Conservation (phyloP, 768 basidiomycete genomes). For the Lentinula sp. region DNA sequence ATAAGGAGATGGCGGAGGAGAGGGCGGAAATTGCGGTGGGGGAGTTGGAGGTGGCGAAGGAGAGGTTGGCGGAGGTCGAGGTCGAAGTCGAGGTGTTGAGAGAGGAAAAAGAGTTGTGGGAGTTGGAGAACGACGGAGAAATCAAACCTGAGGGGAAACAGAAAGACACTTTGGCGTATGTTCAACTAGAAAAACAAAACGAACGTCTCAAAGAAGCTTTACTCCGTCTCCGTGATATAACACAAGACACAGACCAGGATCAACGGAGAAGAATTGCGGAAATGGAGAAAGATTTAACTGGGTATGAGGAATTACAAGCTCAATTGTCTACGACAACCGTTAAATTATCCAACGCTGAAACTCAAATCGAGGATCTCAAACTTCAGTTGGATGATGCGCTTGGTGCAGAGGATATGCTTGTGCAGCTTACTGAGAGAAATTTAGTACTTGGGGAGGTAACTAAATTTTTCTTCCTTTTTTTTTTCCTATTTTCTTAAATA, state of each 20-base stretch:
- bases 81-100: conserved; percentile 80
- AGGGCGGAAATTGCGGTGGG: conserved; percentile 73
- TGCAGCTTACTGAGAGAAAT: conserved; percentile 92
- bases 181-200: conserved; percentile 96
- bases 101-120: conserved; percentile 33
- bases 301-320: not conserved
- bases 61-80: conserved; percentile 71
- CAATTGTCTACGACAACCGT: conserved; percentile 45
- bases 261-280: conserved; percentile 75
- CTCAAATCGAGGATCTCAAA: conserved; percentile 91
- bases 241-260: conserved; percentile 83
- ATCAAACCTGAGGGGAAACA: conserved; percentile 10
- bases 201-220: conserved; percentile 93
- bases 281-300: conserved; percentile 79
- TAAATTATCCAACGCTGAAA: conserved; percentile 83
- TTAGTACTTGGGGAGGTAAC: conserved; percentile 83
- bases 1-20: conserved; percentile 97
- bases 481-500: not conserved
- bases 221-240: conserved; percentile 83
- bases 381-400: conserved; percentile 91
- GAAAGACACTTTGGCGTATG: conserved; percentile 14
- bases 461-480: not conserved
- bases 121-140: not conserved
- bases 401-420: conserved; percentile 94
- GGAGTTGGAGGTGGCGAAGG: conserved; percentile 75